Conservation (phyloP, 768 basidiomycete species). For the Hygrophorus pudorinus region DNA sequence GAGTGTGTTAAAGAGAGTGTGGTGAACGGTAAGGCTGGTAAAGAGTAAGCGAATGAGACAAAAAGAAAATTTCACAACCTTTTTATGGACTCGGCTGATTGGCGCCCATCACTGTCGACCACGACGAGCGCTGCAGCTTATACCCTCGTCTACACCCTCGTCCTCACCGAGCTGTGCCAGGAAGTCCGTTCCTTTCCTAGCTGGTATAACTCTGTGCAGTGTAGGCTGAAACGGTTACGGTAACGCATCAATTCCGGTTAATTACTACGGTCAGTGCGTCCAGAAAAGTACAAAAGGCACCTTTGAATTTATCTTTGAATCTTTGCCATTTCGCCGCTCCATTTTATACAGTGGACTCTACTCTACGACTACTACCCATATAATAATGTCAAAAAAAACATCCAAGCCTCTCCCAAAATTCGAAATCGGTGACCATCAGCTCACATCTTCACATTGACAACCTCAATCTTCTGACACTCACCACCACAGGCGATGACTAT, state of each 20-base stretch:
- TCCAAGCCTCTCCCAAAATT: slow-evolving; percentile 65
- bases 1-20: slow-evolving; percentile 15
- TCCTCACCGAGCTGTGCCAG: too few species aligned
- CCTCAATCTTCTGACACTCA: not conserved
- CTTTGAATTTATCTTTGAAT: too few species aligned
- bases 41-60: slow-evolving; percentile 17
- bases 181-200: too few species aligned
- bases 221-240: too few species aligned
- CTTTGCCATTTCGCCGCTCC: too few species aligned
- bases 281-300: too few species aligned
- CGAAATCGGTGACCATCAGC: slow-evolving; percentile 41
- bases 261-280: too few species aligned
- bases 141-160: too few species aligned
- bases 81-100: not conserved
- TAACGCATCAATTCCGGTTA: too few species aligned
- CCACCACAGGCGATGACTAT: slow-evolving; percentile 53
- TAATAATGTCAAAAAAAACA: slow-evolving; percentile 45
- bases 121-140: too few species aligned
- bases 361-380: not conserved
- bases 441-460: not conserved
- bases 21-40: slow-evolving; percentile 14
- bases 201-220: not conserved
- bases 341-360: not conserved
- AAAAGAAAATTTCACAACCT: slow-evolving; percentile 1
- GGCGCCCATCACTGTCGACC: too few species aligned